Evolutionary conservation across 208 protist genomes (phyloP).

Genomic region (Endotrypanum monterogeii): DNA sequence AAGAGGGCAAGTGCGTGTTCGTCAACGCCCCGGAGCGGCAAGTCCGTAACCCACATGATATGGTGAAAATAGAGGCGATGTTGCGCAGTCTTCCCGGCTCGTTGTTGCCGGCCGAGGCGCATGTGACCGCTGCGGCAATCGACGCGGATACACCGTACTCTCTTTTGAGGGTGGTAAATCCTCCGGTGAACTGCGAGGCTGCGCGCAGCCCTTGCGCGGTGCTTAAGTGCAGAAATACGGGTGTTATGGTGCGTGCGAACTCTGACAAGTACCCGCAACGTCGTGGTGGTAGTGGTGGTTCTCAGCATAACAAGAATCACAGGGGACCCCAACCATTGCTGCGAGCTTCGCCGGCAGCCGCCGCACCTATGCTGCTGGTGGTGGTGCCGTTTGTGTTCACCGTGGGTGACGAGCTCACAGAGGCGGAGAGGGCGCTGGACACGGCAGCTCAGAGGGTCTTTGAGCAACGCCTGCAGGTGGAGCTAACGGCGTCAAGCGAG

Average conservation of each 20-base stretch:
- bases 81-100: conserved; percentile 13
- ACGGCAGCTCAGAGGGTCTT: conserved; percentile 64
- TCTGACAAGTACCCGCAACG: conserved; percentile 14
- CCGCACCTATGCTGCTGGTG: conserved; percentile 28
- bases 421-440: conserved; percentile 80
- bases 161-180: conserved; percentile 71
- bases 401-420: conserved; percentile 72
- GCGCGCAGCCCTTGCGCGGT: conserved; percentile 53
- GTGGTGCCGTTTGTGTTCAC: conserved; percentile 82
- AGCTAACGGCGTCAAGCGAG: conserved; percentile 50
- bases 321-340: neutral
- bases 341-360: neutral
- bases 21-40: conserved; percentile 61
- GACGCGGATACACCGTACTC: conserved; percentile 63
- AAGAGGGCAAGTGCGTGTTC: conserved; percentile 61
- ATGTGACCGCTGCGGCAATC: conserved; percentile 51
- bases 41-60: conserved; percentile 56
- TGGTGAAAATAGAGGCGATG: conserved; percentile 49
- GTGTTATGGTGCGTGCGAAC: conserved; percentile 17
- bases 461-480: conserved; percentile 59
- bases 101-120: conserved; percentile 12
- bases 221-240: conserved; percentile 22
- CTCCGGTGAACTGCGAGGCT: conserved; percentile 40
- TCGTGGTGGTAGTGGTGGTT: conserved; percentile 17
- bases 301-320: neutral